These are phyloP conservation scores for Aspergillus amoenus DNA, from an alignment of 2,329 filamentous ascomycete species.

Conservation along the genomic window DNA sequence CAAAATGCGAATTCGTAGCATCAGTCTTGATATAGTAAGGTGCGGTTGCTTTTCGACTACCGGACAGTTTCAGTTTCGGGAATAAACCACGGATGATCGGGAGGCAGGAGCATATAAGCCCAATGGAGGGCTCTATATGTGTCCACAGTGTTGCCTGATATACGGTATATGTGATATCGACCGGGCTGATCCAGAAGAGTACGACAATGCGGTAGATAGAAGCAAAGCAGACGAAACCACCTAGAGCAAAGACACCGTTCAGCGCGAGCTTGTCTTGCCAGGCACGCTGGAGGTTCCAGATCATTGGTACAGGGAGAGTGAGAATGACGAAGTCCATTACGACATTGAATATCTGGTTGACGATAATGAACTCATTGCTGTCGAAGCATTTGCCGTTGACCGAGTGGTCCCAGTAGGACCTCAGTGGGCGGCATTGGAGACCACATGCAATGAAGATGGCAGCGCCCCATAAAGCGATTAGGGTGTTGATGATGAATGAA, in stretches of 20 bases:
- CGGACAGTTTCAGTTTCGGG: conserved; percentile 25
- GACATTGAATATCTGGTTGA: conserved; percentile 35
- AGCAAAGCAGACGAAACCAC: conserved; percentile 36
- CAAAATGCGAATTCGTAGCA: conserved; percentile 24
- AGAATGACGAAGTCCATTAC: conserved; percentile 35
- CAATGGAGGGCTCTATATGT: conserved; percentile 35
- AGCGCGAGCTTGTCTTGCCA: conserved; percentile 38
- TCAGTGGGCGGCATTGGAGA: conserved; percentile 31
- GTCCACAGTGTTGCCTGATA: conserved; percentile 37
- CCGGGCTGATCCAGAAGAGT: conserved; percentile 30
- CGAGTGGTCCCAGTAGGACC: conserved; percentile 31
- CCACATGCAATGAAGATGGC: conserved; percentile 34
- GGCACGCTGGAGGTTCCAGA: conserved; percentile 33
- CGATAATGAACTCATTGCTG: conserved; percentile 29
- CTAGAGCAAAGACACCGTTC: conserved; percentile 33
- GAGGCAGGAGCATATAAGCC: conserved; percentile 35
- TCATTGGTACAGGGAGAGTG: conserved; percentile 33
- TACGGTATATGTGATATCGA: conserved; percentile 34
- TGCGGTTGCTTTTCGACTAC: conserved; percentile 20
- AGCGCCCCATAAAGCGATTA: conserved; percentile 29
- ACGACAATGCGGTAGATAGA: conserved; percentile 38
- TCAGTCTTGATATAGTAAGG: conserved; percentile 30
- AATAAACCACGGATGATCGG: conserved; percentile 37
- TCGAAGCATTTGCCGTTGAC: conserved; percentile 29
- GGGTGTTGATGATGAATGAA: conserved; percentile 26